A percentile compares a stretch with the other conserved stretches of the same genome.
These are phyloP conservation scores for Aspergillus proliferans DNA, from an alignment of 2,329 filamentous ascomycete genomes.

Conservation along the genomic window DNA sequence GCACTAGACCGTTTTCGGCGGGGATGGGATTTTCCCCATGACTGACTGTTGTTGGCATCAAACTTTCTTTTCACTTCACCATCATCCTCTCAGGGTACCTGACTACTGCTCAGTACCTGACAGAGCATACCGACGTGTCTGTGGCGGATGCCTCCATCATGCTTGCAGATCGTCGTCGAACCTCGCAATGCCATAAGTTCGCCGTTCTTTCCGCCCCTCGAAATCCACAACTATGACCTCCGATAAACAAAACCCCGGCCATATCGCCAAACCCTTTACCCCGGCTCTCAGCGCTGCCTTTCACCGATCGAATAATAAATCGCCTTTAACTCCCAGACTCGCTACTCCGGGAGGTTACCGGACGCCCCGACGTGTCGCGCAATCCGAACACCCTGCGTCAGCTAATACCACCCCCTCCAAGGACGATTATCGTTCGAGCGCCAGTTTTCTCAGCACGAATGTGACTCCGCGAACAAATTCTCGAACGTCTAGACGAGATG, in stretches of 20 bases:
- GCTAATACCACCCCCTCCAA: slow-evolving; percentile 22
- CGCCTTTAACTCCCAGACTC: slow-evolving; percentile 56
- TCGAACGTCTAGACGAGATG: slow-evolving; percentile 66
- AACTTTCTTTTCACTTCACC: slow-evolving; percentile 6
- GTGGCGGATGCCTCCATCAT: slow-evolving; percentile 29
- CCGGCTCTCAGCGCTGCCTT: slow-evolving; percentile 62
- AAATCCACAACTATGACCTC: slow-evolving; percentile 41
- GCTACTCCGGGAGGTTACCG: slow-evolving; percentile 36
- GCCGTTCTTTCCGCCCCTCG: slow-evolving; percentile 22
- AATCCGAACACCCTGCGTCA: slow-evolving; percentile 27
- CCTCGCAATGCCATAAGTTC: slow-evolving; percentile 43
- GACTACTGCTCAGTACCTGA: slow-evolving; percentile 1
- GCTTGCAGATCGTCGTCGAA: slow-evolving; percentile 21
- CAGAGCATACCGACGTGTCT: background rate
- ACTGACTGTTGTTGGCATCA: slow-evolving; percentile 8
- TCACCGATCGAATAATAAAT: slow-evolving; percentile 46
- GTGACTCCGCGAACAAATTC: slow-evolving; percentile 73
- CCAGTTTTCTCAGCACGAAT: slow-evolving; percentile 57
- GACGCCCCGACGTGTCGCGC: slow-evolving; percentile 27
- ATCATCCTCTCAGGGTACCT: slow-evolving; percentile 7
- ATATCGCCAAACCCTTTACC: slow-evolving; percentile 55
- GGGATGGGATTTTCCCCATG: slow-evolving; percentile 17
- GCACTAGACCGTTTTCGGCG: slow-evolving; percentile 22
- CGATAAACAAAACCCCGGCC: slow-evolving; percentile 49
- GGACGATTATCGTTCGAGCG: slow-evolving; percentile 36